Evolutionary conservation across 805 yeast genomes (phyloP).

Genomic region (Zygoascus tannicola): DNA sequence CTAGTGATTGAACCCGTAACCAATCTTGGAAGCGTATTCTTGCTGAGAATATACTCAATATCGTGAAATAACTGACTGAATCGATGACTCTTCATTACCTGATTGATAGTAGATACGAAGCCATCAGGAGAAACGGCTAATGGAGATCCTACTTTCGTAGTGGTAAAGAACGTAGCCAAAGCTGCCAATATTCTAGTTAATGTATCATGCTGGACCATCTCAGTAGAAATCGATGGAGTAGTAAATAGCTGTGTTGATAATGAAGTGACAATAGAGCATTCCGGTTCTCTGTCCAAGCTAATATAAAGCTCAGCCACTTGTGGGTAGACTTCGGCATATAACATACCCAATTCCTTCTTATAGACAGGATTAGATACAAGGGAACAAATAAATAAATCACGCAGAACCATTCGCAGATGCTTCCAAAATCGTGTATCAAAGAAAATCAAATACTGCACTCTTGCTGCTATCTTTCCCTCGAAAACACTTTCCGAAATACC

Average conservation of each 20-base stretch:
- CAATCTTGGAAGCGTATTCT: constrained; percentile 48
- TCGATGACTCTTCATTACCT: constrained; percentile 54
- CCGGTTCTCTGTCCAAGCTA: constrained; percentile 79
- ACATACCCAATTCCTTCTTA: constrained; percentile 55
- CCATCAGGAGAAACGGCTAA: constrained; percentile 30
- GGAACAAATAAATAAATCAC: constrained; percentile 56
- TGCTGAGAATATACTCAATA: constrained; percentile 62
- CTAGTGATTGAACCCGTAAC: constrained; percentile 39
- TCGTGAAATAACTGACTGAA: constrained; percentile 77
- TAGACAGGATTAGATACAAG: constrained; percentile 51
- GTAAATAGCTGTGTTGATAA: constrained; percentile 83
- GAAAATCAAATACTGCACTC: constrained; percentile 51
- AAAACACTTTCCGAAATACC: background rate
- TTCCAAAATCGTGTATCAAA: constrained; percentile 71
- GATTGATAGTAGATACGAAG: constrained; percentile 27
- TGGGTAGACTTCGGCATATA: constrained; percentile 79
- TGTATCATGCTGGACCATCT: constrained; percentile 56
- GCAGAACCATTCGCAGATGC: constrained; percentile 44
- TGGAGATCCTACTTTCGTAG: constrained; percentile 40
- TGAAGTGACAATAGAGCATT: constrained; percentile 60
- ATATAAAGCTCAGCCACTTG: constrained; percentile 60
- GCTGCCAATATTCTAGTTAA: constrained; percentile 52
- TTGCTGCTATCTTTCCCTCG: constrained; percentile 13
- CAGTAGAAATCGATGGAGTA: constrained; percentile 68
- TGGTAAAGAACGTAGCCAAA: constrained; percentile 53